A percentile compares a stretch with the other conserved stretches of the same genome.
phyloP scores from a whole-genome alignment of 169 alveolate genomes.

The Besnoitia besnoiti region DNA sequence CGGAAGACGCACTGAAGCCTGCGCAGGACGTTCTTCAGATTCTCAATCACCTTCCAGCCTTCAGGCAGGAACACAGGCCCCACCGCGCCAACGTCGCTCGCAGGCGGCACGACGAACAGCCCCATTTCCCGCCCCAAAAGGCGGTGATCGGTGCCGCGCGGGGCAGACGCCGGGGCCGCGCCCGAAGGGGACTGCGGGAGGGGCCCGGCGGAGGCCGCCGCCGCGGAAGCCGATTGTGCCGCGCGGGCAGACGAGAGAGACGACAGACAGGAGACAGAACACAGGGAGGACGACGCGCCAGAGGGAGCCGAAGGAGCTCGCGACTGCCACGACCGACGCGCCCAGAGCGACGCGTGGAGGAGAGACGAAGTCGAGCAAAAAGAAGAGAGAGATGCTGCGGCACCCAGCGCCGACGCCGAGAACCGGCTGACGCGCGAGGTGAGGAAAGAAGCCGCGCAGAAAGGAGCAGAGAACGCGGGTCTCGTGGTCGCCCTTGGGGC shows the following conservation, averaged over 20 bases:
- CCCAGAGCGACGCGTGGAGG: neutral
- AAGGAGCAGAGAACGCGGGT: neutral
- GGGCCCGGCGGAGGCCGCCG: neutral
- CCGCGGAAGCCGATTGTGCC: neutral
- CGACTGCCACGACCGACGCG: neutral
- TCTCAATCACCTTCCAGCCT: conserved; percentile 36
- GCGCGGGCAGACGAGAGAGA: neutral
- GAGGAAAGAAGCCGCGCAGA: neutral
- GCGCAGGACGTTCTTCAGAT: conserved; percentile 40
- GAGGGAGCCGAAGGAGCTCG: neutral
- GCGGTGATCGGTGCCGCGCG: conserved; percentile 16
- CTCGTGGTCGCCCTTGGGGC: neutral
- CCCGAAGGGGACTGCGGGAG: neutral
- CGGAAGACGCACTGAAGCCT: conserved; percentile 17
- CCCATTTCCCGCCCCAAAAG: conserved; percentile 56
- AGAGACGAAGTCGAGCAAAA: neutral
- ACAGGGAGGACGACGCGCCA: neutral
- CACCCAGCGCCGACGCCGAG: neutral
- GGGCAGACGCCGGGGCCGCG: neutral
- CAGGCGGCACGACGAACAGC: conserved; percentile 48
- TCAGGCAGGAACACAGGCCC: conserved; percentile 65
- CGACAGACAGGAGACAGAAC: neutral
- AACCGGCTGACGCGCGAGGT: too few species aligned
- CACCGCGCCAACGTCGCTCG: conserved; percentile 35
- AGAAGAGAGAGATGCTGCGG: neutral